phyloP scores from a whole-genome alignment of 1,284 basidiomycete genomes.

The Tylopilus orsonianus region DNA sequence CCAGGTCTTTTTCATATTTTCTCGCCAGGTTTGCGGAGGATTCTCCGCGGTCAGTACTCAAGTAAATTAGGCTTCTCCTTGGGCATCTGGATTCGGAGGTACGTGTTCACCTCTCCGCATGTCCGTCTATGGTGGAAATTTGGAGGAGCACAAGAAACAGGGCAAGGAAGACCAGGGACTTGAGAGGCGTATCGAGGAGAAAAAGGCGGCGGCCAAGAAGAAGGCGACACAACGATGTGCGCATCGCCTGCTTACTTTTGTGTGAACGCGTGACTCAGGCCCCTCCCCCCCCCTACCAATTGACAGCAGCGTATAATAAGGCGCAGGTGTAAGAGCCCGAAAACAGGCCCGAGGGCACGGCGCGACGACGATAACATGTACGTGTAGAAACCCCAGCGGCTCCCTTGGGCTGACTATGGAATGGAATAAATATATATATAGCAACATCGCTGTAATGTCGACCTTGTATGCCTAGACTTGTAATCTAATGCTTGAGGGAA shows the following conservation, averaged over 20 bases:
- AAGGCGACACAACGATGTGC: slow-evolving; percentile 47
- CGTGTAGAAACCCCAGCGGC: slow-evolving; percentile 19
- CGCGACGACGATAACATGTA: slow-evolving; percentile 28
- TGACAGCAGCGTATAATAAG: slow-evolving; percentile 32
- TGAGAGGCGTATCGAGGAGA: slow-evolving; percentile 78
- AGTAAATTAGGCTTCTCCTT: too few species aligned
- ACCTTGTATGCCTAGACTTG: slow-evolving; percentile 1
- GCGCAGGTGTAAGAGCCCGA: slow-evolving; percentile 18
- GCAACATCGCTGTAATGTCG: too few species aligned
- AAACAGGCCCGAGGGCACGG: slow-evolving; percentile 3
- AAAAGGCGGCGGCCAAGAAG: slow-evolving; percentile 79
- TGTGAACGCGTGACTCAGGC: neutral
- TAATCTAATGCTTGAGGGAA: slow-evolving; percentile 14
- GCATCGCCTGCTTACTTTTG: neutral
- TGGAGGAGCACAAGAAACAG: slow-evolving; percentile 79
- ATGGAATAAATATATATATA: too few species aligned
- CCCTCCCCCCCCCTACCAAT: neutral
- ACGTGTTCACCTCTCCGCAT: too few species aligned
- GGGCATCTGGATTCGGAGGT: too few species aligned
- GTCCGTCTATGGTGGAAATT: too few species aligned
- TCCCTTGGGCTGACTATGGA: too few species aligned
- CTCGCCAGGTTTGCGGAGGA: slow-evolving; percentile 42
- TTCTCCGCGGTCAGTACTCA: too few species aligned
- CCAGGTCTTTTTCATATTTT: neutral
- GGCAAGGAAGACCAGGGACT: slow-evolving; percentile 91